Base-by-base conservation (phyloP, 1,284 basidiomycete genomes). In the Puccinia polysora region DNA sequence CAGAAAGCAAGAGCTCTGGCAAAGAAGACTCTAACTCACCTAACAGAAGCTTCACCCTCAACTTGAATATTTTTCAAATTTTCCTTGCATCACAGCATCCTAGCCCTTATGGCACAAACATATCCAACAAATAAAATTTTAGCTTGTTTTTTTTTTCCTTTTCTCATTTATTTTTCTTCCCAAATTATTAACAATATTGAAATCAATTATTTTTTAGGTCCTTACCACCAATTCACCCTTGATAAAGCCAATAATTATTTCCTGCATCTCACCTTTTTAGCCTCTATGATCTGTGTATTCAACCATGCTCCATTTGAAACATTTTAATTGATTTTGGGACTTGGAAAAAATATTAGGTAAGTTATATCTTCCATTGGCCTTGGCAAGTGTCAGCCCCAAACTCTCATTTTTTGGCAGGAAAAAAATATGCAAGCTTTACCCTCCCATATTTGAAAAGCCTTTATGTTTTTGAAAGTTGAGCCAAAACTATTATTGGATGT, bases 201-300 rank as follows among this genome's bases (percentile, higher is more conserved):
- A 45, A 14, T 45, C 15, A 23, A 4, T 59, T 56, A 18, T n/a
- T 49, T n/a, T 14, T 8, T 53, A 70, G 67, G 56, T 50, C 58
- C 7, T 1, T 70, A 50, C 30, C 12, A 70, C 45, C 25, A 34
- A 8, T 70, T 70, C n/a, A 38, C 32, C 32, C 45, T 70, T n/a
- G 25, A n/a, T 15, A 20, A 43, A 25, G 4, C 58, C 20, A 34
- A 70, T 58, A 45, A 55, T 12, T 30, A 32, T 12, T 32, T 49
- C 14, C 18, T 62, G 36, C 58, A 70, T 45, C 10, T 62, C 2
- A 34, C 56, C 2, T 34, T 70, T 12, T 30, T 60, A 25, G 23
- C 49, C 15, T 15, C 30, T 2, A 49, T 70, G 28, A 15, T 62
- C 6, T 7, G 56, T 1, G 25, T 70, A 4, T 62, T 60, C 47